These are phyloP conservation scores for Cordyceps sp. DNA, from an alignment of 2,329 filamentous ascomycete genomes.

Conservation along the genomic window DNA sequence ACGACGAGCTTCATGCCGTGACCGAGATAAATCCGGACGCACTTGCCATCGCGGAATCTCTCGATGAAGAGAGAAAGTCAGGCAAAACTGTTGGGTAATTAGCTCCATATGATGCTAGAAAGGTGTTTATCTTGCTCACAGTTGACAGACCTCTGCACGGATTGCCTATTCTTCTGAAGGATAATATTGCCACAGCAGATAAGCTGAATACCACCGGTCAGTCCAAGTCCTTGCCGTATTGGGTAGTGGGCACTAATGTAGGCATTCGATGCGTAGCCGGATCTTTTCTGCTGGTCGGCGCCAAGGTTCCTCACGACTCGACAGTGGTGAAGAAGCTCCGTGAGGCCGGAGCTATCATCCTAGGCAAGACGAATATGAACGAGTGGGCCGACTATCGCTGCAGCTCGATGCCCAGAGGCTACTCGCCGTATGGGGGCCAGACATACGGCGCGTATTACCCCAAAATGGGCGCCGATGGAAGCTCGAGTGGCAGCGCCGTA, in stretches of 20 bases:
- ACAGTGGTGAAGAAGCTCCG: slow-evolving; percentile 40
- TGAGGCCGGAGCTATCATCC: slow-evolving; percentile 40
- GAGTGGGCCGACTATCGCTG: slow-evolving; percentile 45
- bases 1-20: slow-evolving; percentile 12
- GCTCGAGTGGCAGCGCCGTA: slow-evolving; percentile 45
- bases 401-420: slow-evolving; percentile 22
- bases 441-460: slow-evolving; percentile 42
- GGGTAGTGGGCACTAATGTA: background rate
- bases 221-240: background rate
- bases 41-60: slow-evolving; percentile 11
- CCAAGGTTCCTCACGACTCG: slow-evolving; percentile 37
- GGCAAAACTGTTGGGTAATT: slow-evolving; percentile 7
- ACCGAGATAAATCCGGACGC: slow-evolving; percentile 20
- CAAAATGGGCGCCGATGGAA: slow-evolving; percentile 42
- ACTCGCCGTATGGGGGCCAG: slow-evolving; percentile 47
- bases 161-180: slow-evolving; percentile 47
- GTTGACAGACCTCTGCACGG: slow-evolving; percentile 35
- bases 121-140: too few species aligned
- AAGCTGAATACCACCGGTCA: slow-evolving; percentile 36
- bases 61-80: slow-evolving; percentile 15
- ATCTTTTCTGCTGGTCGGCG: slow-evolving; percentile 38
- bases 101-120: background rate
- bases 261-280: slow-evolving; percentile 23
- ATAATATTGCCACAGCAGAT: slow-evolving; percentile 46
- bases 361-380: slow-evolving; percentile 46